These are phyloP conservation scores for Nicotiana tabacum DNA, from an alignment of 257 asterid genomes.

Conservation along the genomic window DNA sequence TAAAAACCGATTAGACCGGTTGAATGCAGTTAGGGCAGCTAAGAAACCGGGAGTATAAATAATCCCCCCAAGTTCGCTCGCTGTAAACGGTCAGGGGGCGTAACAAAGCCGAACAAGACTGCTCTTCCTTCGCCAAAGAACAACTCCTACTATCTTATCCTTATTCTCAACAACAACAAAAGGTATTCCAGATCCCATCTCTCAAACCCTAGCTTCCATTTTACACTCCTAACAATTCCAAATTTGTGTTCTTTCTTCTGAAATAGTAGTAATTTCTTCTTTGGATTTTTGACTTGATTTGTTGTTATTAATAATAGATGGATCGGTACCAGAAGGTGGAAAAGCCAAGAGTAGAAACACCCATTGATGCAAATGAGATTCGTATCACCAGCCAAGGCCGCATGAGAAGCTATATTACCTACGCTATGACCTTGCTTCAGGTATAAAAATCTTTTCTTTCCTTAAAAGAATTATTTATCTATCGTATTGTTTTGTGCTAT, in stretches of 20 bases:
- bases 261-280: no score
- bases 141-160: conserved; percentile 1
- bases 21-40: conserved; percentile 19
- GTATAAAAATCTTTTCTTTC: conserved; percentile 3
- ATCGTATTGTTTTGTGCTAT: no score
- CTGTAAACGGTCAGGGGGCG: background rate
- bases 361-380: no score
- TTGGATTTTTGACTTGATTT: no score
- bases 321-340: no score
- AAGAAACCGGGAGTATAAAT: conserved; percentile 22
- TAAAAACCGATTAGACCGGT: conserved; percentile 17
- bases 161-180: background rate
- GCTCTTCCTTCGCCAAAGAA: conserved; percentile 26
- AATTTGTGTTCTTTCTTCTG: no score
- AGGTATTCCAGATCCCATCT: background rate
- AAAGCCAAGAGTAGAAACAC: no score
- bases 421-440: conserved; percentile 54
- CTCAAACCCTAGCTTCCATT: background rate
- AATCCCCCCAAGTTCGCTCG: background rate
- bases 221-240: no score
- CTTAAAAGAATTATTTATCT: no score
- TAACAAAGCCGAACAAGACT: conserved; percentile 37
- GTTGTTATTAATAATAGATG: no score
- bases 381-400: conserved; percentile 61
- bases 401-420: conserved; percentile 66